A percentile compares a stretch with the other conserved stretches of the same genome.
phyloP scores from a whole-genome alignment of 1,284 basidiomycete species.

The Fomes fomentarius region DNA sequence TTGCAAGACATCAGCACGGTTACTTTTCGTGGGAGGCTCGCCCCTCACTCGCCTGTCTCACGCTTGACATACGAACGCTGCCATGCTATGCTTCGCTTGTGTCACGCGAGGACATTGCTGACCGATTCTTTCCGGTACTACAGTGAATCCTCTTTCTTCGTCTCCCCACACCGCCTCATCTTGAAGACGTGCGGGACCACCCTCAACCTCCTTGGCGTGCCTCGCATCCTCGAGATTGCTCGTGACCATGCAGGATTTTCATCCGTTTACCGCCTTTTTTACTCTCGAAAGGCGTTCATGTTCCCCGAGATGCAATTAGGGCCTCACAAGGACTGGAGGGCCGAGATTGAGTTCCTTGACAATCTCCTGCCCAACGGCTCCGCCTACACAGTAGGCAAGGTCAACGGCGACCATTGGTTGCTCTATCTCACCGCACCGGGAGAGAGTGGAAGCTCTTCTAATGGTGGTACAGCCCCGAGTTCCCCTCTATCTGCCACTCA shows the following conservation, averaged over 20 bases:
- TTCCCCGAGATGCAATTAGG: constrained; percentile 96
- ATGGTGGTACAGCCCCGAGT: constrained; percentile 29
- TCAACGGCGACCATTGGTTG: constrained; percentile 99
- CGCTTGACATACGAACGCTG: not conserved
- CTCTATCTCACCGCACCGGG: constrained; percentile 85
- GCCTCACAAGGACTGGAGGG: constrained; percentile 94
- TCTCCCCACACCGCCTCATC: constrained; percentile 95
- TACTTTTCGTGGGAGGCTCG: not conserved
- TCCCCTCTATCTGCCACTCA: constrained; percentile 26
- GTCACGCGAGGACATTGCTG: not conserved
- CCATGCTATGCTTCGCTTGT: not conserved
- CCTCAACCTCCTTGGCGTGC: constrained; percentile 92
- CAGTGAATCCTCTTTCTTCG: constrained; percentile 98
- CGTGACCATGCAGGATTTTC: constrained; percentile 75
- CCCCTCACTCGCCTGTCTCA: not conserved
- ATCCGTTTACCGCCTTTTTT: constrained; percentile 89
- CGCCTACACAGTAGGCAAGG: constrained; percentile 96
- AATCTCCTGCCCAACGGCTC: constrained; percentile 86
- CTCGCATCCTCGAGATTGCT: constrained; percentile 91
- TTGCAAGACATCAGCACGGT: not conserved
- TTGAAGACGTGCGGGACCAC: constrained; percentile 99
- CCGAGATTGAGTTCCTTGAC: constrained; percentile 93
- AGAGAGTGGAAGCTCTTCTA: constrained; percentile 30
- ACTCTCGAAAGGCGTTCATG: constrained; percentile 99
- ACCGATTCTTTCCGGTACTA: not conserved